Percentiles rank a stretch among this genome's conserved stretches.
Conservation (phyloP, 108 stramenopile genomes). For the Cyclostephanos tholiformis region DNA sequence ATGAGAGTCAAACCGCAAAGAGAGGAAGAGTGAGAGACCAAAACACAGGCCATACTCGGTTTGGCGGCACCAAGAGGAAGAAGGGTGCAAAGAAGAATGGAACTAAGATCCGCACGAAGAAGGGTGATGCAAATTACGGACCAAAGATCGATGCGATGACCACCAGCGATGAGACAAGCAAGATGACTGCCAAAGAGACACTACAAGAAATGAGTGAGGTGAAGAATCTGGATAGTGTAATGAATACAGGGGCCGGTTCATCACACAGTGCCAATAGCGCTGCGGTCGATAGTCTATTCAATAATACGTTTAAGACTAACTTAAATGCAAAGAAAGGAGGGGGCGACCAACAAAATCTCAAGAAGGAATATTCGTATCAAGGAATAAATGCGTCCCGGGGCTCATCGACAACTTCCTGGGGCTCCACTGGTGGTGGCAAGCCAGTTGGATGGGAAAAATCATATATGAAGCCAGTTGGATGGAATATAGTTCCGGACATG, state of each 20-base stretch:
- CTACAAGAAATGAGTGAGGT: background rate
- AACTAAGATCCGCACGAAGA: background rate
- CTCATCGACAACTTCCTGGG: too few species aligned
- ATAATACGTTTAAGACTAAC: background rate
- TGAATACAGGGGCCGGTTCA: background rate
- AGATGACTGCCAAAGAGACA: background rate
- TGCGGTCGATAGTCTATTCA: background rate
- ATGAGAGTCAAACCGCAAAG: background rate
- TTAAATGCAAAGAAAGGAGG: background rate
- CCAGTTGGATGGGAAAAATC: background rate
- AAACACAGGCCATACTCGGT: too few species aligned
- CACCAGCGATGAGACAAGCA: background rate
- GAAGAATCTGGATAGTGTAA: background rate
- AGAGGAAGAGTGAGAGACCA: background rate
- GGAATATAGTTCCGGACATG: too few species aligned
- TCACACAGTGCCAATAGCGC: background rate
- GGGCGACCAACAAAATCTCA: too few species aligned
- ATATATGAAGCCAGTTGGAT: too few species aligned
- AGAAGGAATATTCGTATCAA: background rate
- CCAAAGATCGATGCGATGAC: too few species aligned
- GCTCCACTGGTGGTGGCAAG: background rate
- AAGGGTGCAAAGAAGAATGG: background rate
- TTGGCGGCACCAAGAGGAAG: too few species aligned
- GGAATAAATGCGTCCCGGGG: slow-evolving; percentile 9
- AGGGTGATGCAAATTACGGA: background rate